Evolutionary conservation across 2,329 filamentous ascomycete genomes (phyloP).

Genomic region (Penicillium sp.): DNA sequence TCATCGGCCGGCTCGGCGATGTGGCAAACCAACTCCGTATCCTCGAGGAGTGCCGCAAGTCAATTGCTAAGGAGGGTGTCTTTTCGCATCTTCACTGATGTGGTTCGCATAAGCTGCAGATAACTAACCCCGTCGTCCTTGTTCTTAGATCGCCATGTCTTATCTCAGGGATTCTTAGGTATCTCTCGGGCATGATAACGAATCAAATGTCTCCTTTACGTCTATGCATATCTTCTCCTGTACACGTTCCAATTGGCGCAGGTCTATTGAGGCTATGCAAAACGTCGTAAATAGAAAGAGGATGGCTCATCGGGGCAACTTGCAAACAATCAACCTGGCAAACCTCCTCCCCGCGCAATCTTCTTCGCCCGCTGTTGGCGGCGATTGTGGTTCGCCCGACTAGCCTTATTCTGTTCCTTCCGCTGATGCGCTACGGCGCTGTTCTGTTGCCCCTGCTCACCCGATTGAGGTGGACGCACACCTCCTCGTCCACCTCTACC

Average conservation of each 20-base stretch:
- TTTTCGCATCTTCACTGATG: slow-evolving; percentile 33
- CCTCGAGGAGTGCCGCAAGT: slow-evolving; percentile 70
- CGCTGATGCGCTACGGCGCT: slow-evolving; percentile 70
- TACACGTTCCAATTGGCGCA: background rate
- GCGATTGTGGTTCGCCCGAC: slow-evolving; percentile 82
- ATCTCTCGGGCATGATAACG: slow-evolving; percentile 8
- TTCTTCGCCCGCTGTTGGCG: slow-evolving; percentile 68
- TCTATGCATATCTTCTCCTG: background rate
- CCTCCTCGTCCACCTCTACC: slow-evolving; percentile 53
- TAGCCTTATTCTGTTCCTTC: slow-evolving; percentile 82
- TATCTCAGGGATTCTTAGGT: background rate
- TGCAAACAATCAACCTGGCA: slow-evolving; percentile 30
- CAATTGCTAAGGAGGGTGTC: slow-evolving; percentile 33
- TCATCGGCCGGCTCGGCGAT: slow-evolving; percentile 74
- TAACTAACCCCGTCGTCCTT: slow-evolving; percentile 5
- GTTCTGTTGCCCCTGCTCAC: slow-evolving; percentile 57
- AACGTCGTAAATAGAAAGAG: background rate
- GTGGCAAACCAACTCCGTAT: slow-evolving; percentile 78
- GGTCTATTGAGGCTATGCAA: background rate
- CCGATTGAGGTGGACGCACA: slow-evolving; percentile 28
- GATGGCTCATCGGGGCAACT: background rate
- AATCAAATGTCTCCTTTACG: slow-evolving; percentile 10
- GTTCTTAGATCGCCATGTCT: slow-evolving; percentile 6
- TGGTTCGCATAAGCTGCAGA: background rate
- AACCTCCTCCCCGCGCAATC: slow-evolving; percentile 58